Conservation (phyloP, 2,329 filamentous ascomycete species). For the Claviceps spartinae region DNA sequence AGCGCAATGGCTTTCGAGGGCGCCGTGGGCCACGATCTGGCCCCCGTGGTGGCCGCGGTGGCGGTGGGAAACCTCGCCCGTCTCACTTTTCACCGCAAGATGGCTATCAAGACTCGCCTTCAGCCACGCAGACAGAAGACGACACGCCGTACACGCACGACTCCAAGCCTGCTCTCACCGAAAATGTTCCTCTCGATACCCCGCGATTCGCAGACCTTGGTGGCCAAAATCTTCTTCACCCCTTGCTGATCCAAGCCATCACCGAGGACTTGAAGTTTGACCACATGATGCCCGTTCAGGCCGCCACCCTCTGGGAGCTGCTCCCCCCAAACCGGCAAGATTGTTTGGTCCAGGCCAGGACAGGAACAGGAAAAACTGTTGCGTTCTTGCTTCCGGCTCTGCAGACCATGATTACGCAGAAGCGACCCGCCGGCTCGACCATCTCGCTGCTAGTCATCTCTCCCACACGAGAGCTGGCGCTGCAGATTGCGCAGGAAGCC, state of each 20-base stretch:
- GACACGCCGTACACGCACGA: not conserved
- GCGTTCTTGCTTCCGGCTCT: conserved; percentile 76
- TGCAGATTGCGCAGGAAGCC: conserved; percentile 61
- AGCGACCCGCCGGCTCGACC: conserved; percentile 19
- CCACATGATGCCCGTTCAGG: conserved; percentile 42
- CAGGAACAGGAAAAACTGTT: conserved; percentile 76
- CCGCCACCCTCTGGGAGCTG: conserved; percentile 34
- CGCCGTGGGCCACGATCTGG: conserved; percentile 1
- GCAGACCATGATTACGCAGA: conserved; percentile 51
- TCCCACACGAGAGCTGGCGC: conserved; percentile 56
- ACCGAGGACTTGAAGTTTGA: conserved; percentile 34
- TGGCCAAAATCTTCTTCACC: conserved; percentile 26
- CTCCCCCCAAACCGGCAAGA: conserved; percentile 31
- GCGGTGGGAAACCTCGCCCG: not conserved
- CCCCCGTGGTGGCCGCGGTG: not conserved
- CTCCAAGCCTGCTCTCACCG: conserved; percentile 7
- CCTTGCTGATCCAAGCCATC: conserved; percentile 33
- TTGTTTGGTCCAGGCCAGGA: conserved; percentile 69
- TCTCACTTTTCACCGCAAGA: not conserved
- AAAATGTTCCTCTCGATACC: conserved; percentile 27
- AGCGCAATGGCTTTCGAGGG: conserved; percentile 1
- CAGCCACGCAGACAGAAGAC: not conserved
- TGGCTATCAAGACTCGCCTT: not conserved
- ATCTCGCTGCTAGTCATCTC: conserved; percentile 53
- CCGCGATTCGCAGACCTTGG: conserved; percentile 33